Base-by-base conservation (phyloP, 805 yeast genomes). In the Teunomyces lycoperdinae region DNA sequence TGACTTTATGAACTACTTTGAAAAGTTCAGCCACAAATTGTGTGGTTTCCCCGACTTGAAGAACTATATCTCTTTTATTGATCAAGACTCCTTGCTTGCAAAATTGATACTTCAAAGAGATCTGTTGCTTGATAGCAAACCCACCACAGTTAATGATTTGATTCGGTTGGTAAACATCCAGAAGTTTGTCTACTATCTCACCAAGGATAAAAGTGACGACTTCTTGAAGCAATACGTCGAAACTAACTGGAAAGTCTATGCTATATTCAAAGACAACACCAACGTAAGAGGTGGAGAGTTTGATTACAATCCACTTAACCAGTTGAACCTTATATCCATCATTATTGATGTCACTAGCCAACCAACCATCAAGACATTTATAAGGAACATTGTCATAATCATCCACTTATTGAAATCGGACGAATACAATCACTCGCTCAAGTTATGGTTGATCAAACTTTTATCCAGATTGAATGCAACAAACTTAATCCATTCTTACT, bases 241-340 rank as follows among this genome's bases (percentile, higher is more conserved):
- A 11, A 46, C 40, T 24, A 50, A 49, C 31, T 50, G 56, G 56
- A 33, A 29, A 5, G 41, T 52, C 27, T 84, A 76, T 59, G 63
- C 67, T 11, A 53, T 61, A 11, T 72, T 75, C 34, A 46, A 52
- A 46, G 50, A 51, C 38, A 47, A 68, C 64, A 49, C 62, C 57
- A 13, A 60, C 72, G 32, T 63, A 77, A 42, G 42, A 9, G 58
- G 68, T 73, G 42, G 76, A 73, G 46, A 85, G 33, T 49, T 85
- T 35, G 96, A 90, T 60, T 86, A 85, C 61, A 85, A 84, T 52
- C 61, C 81, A 2, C 87, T 86, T 5, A 83, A 85, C 50, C 89
- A 84, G 46, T 77, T 87, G 42, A 63, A 87, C 8, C 61, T 89
- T 5, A 63, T 84, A 42, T 78, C 84, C 1, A 74, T 83, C 0